These are phyloP conservation scores for Phenoliferia sp. DNA, from an alignment of 1,284 basidiomycete species.

Conservation along the genomic window DNA sequence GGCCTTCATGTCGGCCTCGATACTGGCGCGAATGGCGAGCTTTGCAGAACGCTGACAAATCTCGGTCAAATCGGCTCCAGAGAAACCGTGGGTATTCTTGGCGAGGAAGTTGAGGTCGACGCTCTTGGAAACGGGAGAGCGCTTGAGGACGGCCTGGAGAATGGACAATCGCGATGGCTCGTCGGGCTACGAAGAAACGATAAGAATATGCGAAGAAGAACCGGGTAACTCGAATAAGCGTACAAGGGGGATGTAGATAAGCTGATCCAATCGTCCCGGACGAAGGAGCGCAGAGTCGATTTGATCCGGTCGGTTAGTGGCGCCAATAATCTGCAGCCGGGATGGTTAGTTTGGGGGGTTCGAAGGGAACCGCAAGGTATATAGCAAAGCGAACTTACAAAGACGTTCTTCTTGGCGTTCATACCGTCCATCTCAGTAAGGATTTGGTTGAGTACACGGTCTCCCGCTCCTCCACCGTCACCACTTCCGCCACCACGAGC, in stretches of 20 bases:
- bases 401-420: slow-evolving; percentile 91
- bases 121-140: slow-evolving; percentile 79
- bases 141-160: slow-evolving; percentile 84
- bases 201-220: slow-evolving; percentile 46
- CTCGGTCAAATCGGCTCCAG: slow-evolving; percentile 98
- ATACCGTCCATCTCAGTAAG: slow-evolving; percentile 99
- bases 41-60: slow-evolving; percentile 98
- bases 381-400: slow-evolving; percentile 22
- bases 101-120: slow-evolving; percentile 85
- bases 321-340: slow-evolving; percentile 60
- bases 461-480: slow-evolving; percentile 89
- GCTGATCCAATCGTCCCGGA: slow-evolving; percentile 89
- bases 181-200: slow-evolving; percentile 57
- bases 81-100: slow-evolving; percentile 95
- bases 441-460: slow-evolving; percentile 54
- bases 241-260: slow-evolving; percentile 46
- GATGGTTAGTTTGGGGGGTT: neutral
- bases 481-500: slow-evolving; percentile 70
- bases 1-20: slow-evolving; percentile 82
- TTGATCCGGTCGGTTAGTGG: slow-evolving; percentile 98
- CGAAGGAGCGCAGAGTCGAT: slow-evolving; percentile 95
- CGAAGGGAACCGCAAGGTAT: neutral
- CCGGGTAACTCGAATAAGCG: slow-evolving; percentile 75
- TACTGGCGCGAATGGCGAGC: slow-evolving; percentile 89
- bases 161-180: slow-evolving; percentile 87